These are phyloP conservation scores for Cyberlindnera xishuangbannaensis DNA, from an alignment of 805 yeast species.

Conservation along the genomic window DNA sequence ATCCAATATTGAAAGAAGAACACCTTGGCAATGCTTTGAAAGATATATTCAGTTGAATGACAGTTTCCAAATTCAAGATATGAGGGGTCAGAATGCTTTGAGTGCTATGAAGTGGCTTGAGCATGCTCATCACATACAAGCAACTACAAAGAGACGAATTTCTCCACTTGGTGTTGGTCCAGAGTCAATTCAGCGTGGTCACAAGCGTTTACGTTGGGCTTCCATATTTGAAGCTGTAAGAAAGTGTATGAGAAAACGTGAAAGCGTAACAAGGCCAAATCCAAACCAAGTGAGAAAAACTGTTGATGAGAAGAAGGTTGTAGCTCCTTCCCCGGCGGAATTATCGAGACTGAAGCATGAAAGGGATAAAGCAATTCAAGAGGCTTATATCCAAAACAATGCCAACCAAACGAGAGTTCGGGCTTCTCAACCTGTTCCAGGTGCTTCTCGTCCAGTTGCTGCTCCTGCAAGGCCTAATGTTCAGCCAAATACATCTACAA, in stretches of 20 bases:
- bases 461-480: slow-evolving; percentile 24
- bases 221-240: slow-evolving; percentile 95
- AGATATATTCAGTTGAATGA: slow-evolving; percentile 91
- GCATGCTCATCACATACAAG: slow-evolving; percentile 83
- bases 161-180: slow-evolving; percentile 91
- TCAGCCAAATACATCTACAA: slow-evolving; percentile 4
- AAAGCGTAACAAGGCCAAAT: slow-evolving; percentile 60
- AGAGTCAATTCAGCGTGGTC: slow-evolving; percentile 92
- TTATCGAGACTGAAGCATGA: slow-evolving; percentile 78
- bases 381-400: slow-evolving; percentile 44
- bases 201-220: slow-evolving; percentile 87
- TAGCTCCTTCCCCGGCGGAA: slow-evolving; percentile 78
- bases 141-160: slow-evolving; percentile 80
- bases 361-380: slow-evolving; percentile 79
- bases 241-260: slow-evolving; percentile 84
- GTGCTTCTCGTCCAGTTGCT: background rate
- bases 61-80: slow-evolving; percentile 76
- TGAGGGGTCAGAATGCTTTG: slow-evolving; percentile 80
- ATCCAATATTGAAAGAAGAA: slow-evolving; percentile 88
- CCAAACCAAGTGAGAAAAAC: slow-evolving; percentile 37
- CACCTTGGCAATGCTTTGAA: slow-evolving; percentile 99
- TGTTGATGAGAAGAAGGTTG: slow-evolving; percentile 36
- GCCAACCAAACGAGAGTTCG: slow-evolving; percentile 4
- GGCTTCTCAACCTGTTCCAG: background rate
- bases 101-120: slow-evolving; percentile 90